phyloP scores from a whole-genome alignment of 208 protist species.

The Naegleria gruberi region DNA sequence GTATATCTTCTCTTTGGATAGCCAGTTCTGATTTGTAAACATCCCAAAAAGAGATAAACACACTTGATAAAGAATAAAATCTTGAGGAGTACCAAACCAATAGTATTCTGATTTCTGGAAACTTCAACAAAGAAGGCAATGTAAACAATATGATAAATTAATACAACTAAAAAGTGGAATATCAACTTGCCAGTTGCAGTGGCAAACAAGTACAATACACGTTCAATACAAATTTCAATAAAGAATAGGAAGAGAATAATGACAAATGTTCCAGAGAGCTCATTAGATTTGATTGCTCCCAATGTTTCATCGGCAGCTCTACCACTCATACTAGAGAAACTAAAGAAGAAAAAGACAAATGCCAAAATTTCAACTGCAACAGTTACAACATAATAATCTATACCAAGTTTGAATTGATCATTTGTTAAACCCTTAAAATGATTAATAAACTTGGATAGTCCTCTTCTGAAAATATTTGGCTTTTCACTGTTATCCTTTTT shows the following conservation, averaged over 20 bases:
- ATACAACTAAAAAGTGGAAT: conserved; percentile 33
- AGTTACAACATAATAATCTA: neutral
- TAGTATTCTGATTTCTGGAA: conserved; percentile 28
- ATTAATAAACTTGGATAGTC: neutral
- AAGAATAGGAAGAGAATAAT: conserved; percentile 53
- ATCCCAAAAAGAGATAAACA: conserved; percentile 44
- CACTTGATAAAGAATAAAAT: conserved; percentile 50
- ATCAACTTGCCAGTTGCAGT: conserved; percentile 49
- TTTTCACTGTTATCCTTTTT: neutral
- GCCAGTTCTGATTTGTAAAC: conserved; percentile 53
- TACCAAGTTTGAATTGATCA: neutral
- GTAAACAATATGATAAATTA: conserved; percentile 10
- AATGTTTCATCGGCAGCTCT: neutral
- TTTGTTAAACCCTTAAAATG: neutral
- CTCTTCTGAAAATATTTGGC: neutral
- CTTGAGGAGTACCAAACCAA: conserved; percentile 35
- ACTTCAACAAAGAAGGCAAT: conserved; percentile 49
- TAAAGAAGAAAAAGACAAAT: conserved; percentile 8
- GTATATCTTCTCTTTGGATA: conserved; percentile 50
- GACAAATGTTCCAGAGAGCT: conserved; percentile 60
- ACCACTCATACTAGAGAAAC: neutral
- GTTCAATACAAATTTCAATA: conserved; percentile 54
- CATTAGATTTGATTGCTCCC: conserved; percentile 49
- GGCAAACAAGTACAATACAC: conserved; percentile 56
- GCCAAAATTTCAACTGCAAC: neutral